Conservation (phyloP, 2,329 filamentous ascomycete genomes). For the Hymenoscyphus infarciens region DNA sequence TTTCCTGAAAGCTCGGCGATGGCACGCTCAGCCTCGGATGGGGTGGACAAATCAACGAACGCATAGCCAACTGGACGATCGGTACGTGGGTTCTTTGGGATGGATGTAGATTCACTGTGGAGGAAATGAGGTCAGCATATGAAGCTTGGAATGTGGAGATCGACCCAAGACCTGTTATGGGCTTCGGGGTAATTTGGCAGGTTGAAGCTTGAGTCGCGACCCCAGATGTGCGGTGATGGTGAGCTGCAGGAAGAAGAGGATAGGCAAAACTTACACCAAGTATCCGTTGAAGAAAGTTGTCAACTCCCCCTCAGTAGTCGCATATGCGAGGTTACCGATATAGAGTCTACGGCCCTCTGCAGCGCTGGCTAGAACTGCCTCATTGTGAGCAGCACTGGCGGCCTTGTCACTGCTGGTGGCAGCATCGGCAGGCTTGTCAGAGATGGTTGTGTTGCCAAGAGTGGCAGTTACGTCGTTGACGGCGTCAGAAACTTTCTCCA, state of each 20-base stretch:
- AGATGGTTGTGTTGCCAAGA: conserved; percentile 64
- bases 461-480: conserved; percentile 72
- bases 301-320: conserved; percentile 99
- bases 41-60: conserved; percentile 96
- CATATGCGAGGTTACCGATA: conserved; percentile 99
- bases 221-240: background rate
- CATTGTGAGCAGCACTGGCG: conserved; percentile 58
- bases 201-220: background rate
- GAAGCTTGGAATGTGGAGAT: conserved; percentile 6
- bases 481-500: conserved; percentile 65
- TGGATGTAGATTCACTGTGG: conserved; percentile 90
- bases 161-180: background rate
- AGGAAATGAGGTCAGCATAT: conserved; percentile 36
- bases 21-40: conserved; percentile 90
- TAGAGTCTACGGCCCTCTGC: conserved; percentile 98
- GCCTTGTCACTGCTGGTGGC: conserved; percentile 57
- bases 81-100: conserved; percentile 98
- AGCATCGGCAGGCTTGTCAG: conserved; percentile 48
- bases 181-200: background rate
- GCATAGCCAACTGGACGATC: conserved; percentile 98
- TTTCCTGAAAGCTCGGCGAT: conserved; percentile 95
- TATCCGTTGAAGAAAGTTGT: conserved; percentile 99
- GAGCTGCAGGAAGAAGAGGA: background rate
- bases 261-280: conserved; percentile 76
- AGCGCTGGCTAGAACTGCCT: conserved; percentile 93